Percentiles rank a stretch among this genome's conserved stretches.
Conservation (phyloP, 164 flowering plant genomes). For the Kalanchoe fedtschenkoi region DNA sequence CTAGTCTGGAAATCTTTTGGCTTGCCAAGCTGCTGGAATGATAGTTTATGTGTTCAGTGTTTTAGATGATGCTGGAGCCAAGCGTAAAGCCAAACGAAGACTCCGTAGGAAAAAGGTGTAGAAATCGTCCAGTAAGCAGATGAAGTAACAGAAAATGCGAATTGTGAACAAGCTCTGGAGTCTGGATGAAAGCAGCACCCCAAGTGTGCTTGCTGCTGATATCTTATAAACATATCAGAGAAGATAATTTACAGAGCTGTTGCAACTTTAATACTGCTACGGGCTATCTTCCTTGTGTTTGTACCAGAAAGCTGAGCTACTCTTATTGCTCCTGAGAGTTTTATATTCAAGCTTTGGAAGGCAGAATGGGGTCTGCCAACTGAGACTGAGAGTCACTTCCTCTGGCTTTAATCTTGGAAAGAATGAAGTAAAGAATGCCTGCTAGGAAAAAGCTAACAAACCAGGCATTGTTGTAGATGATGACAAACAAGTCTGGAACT, state of each 20-base stretch:
- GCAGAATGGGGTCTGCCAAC: slow-evolving; percentile 30
- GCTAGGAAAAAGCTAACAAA: slow-evolving; percentile 64
- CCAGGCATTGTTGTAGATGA: slow-evolving; percentile 80
- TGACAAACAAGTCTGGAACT: slow-evolving; percentile 22
- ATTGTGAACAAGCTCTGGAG: slow-evolving; percentile 17
- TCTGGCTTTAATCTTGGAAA: slow-evolving; percentile 20
- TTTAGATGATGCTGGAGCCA: slow-evolving; percentile 66
- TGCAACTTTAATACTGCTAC: not conserved
- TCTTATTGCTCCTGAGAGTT: not conserved
- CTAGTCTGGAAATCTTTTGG: slow-evolving; percentile 70
- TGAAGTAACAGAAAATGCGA: slow-evolving; percentile 38
- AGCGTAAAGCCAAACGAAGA: slow-evolving; percentile 81
- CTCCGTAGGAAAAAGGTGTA: slow-evolving; percentile 65
- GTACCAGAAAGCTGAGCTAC: not conserved
- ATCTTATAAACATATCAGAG: slow-evolving; percentile 56
- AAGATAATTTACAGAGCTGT: not conserved
- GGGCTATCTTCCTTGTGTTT: not conserved
- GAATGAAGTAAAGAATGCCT: slow-evolving; percentile 44
- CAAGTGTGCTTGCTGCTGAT: slow-evolving; percentile 47
- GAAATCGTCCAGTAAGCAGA: slow-evolving; percentile 30
- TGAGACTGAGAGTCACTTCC: slow-evolving; percentile 5
- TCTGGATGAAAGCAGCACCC: slow-evolving; percentile 22
- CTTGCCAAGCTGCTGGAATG: slow-evolving; percentile 93
- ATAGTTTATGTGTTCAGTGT: slow-evolving; percentile 69
- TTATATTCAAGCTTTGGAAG: slow-evolving; percentile 4